Evolutionary conservation across 768 basidiomycete genomes (phyloP), one percentile per base, ranked within the genome.

Genomic region (Suillus subaureus): DNA sequence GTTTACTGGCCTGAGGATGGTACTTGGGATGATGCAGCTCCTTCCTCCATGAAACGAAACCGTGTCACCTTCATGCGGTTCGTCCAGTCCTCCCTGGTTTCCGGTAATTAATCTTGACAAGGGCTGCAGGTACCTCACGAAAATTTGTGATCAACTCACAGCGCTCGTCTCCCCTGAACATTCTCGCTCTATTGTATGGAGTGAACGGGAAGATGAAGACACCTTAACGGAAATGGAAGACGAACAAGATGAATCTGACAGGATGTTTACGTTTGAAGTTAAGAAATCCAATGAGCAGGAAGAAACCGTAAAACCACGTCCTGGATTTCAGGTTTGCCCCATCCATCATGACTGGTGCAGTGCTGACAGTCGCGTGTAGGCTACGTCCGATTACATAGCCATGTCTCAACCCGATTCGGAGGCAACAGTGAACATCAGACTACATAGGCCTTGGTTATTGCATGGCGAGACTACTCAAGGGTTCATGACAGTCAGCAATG

Each of bases 41-140:
- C 74, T 7, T 75, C 80, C 1, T 75, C 84, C 5, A 80, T 85
- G 57, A 70, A 78, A 33, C 80, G 83, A 3, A 89, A 88, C 74
- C 79, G 87, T 5, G 76, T 84, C 4, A 86, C 86, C 0, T 89
- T 89, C 69, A 88, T 89, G 85, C 75, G 87, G 87, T 85, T 73
- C 49, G 74, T 64, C 6, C 51, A 23, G 3, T 31, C 13, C n/a
- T 35, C 6, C 28, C n/a, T 57, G 52, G 31, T 49, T 35, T 33
- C 11, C 21, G 6, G 9, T 18, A n/a, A 33, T 35, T 33, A 33
- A 9, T n/a, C 31, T 55, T 61, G 7, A 55, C 52, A 57, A 35
- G 31, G 16, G 0, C 3, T 28, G 7, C 47, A 89, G 88, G 58
- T 89, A 89, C 67, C 81, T 89, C 13, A 86, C 80, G 1, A 86